Conservation (phyloP, 805 yeast genomes). For the Monosporozyma servazzii region DNA sequence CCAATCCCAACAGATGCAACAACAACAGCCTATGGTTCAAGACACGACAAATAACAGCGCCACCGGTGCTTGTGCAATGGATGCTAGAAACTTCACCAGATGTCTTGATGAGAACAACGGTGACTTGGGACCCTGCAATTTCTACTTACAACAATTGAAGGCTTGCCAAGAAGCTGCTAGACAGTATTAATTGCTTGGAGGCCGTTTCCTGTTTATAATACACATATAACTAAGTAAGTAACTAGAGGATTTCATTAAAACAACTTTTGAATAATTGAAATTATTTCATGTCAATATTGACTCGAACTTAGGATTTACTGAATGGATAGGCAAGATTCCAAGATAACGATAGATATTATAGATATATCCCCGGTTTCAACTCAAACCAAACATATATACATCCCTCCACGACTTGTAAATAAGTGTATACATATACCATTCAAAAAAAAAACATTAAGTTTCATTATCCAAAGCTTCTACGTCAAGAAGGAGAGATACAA, state of each 20-base stretch:
- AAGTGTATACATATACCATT: too few species aligned
- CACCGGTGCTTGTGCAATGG: constrained; percentile 62
- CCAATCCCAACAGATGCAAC: constrained; percentile 38
- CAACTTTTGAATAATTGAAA: neutral
- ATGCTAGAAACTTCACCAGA: constrained; percentile 90
- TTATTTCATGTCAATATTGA: too few species aligned
- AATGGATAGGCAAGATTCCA: too few species aligned
- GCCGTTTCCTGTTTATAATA: neutral
- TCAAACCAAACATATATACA: too few species aligned
- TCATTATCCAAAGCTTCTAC: too few species aligned
- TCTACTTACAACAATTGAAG: constrained; percentile 92
- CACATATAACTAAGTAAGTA: neutral
- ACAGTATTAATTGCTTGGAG: constrained; percentile 36
- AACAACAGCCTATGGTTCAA: constrained; percentile 15
- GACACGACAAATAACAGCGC: constrained; percentile 33
- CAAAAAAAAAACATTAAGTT: too few species aligned
- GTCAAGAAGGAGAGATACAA: neutral
- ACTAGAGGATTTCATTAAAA: too few species aligned
- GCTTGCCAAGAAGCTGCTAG: constrained; percentile 94
- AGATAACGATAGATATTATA: neutral
- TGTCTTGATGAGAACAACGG: constrained; percentile 91
- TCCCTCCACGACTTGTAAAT: too few species aligned
- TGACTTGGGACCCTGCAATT: constrained; percentile 94
- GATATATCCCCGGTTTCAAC: neutral
- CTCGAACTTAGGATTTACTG: too few species aligned